Percentiles rank a stretch among this genome's conserved stretches.
Evolutionary conservation across 805 yeast species (phyloP).

Genomic region (Metschnikowia noctiluminum): DNA sequence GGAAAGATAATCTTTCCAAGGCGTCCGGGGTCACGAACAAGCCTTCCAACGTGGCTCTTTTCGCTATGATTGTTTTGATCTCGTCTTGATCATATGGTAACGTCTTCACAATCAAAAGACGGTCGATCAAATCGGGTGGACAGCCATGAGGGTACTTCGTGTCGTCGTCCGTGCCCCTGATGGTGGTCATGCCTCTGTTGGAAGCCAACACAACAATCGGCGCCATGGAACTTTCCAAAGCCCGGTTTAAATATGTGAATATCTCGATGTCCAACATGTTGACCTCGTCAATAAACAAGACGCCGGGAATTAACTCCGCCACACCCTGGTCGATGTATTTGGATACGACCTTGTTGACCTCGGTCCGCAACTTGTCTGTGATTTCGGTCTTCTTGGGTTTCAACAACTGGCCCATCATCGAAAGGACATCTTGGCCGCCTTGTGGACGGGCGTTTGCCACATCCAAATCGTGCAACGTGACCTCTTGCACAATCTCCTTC

Average conservation of each 20-base stretch:
- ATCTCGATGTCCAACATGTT: slow-evolving; percentile 98
- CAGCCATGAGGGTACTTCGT: slow-evolving; percentile 91
- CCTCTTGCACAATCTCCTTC: slow-evolving; percentile 97
- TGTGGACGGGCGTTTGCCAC: slow-evolving; percentile 94
- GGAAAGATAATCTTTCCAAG: slow-evolving; percentile 64
- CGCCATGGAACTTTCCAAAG: slow-evolving; percentile 86
- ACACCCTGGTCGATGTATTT: slow-evolving; percentile 97
- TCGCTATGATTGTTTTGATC: slow-evolving; percentile 74
- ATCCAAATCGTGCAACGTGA: slow-evolving; percentile 93
- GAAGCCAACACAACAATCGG: slow-evolving; percentile 96
- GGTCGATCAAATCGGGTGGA: slow-evolving; percentile 91
- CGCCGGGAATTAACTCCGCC: slow-evolving; percentile 98
- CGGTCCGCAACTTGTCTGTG: slow-evolving; percentile 90
- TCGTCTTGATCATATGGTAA: slow-evolving; percentile 84
- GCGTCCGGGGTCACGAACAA: slow-evolving; percentile 67
- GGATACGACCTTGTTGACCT: slow-evolving; percentile 92
- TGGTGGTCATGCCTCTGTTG: slow-evolving; percentile 87
- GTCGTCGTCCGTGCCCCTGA: slow-evolving; percentile 85
- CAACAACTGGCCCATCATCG: slow-evolving; percentile 95
- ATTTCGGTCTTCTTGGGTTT: slow-evolving; percentile 96
- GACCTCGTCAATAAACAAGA: slow-evolving; percentile 94
- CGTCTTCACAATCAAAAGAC: slow-evolving; percentile 88
- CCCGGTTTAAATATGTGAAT: slow-evolving; percentile 91
- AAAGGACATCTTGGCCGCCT: slow-evolving; percentile 95
- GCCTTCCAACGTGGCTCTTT: slow-evolving; percentile 76